Evolutionary conservation across 2,329 filamentous ascomycete genomes (phyloP).

Genomic region (Hypoxylon sp.): DNA sequence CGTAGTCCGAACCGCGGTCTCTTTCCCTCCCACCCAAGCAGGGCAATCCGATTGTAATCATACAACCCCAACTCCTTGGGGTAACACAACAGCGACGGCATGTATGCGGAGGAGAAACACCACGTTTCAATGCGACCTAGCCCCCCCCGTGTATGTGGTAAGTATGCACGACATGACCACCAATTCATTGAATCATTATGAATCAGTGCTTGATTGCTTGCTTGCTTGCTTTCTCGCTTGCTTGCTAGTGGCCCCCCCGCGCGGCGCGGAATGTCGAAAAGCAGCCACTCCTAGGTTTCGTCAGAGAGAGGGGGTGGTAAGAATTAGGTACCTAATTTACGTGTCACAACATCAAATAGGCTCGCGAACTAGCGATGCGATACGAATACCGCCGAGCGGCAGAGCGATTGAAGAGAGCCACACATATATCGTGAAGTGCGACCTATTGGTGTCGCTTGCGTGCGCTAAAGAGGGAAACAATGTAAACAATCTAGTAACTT

Average conservation of each 20-base stretch:
- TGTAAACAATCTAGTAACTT: not conserved
- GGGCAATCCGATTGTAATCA: slow-evolving; percentile 24
- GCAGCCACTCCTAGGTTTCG: slow-evolving; percentile 29
- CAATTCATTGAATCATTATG: slow-evolving; percentile 22
- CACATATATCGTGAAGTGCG: slow-evolving; percentile 1
- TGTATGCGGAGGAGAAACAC: slow-evolving; percentile 43
- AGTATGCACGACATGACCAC: slow-evolving; percentile 31
- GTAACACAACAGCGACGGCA: slow-evolving; percentile 37
- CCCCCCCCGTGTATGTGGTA: slow-evolving; percentile 7
- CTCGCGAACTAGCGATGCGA: slow-evolving; percentile 36
- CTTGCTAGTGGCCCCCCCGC: not conserved
- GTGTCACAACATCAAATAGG: slow-evolving; percentile 46
- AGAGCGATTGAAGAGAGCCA: slow-evolving; percentile 9
- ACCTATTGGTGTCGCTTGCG: slow-evolving; percentile 4
- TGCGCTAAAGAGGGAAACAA: slow-evolving; percentile 5
- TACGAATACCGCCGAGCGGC: slow-evolving; percentile 32
- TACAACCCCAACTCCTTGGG: slow-evolving; percentile 8
- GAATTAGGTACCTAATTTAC: slow-evolving; percentile 12
- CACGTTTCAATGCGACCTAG: slow-evolving; percentile 44
- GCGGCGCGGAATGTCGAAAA: slow-evolving; percentile 10
- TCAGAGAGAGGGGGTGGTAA: slow-evolving; percentile 9
- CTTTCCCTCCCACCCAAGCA: not conserved
- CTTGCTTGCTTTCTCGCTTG: not conserved
- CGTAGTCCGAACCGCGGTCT: slow-evolving; percentile 4
- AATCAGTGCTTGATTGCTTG: not conserved